These are phyloP conservation scores for Cordyceps javanica DNA, from an alignment of 2,329 filamentous ascomycete species.

Conservation along the genomic window DNA sequence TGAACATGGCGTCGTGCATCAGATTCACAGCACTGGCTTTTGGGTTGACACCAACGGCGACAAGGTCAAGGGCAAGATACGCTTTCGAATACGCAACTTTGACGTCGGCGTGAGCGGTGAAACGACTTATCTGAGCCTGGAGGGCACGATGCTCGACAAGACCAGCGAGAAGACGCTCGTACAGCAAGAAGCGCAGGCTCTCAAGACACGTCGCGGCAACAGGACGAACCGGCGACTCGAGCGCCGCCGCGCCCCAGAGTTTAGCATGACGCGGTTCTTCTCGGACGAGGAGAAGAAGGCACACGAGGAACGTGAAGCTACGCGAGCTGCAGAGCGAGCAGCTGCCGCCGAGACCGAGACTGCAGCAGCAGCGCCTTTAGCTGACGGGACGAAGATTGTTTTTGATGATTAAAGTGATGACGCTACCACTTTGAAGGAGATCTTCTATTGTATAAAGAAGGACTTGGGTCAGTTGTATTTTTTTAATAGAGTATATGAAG, in stretches of 20 bases:
- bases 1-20: slow-evolving; percentile 47
- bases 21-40: slow-evolving; percentile 56
- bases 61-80: slow-evolving; percentile 62
- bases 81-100: slow-evolving; percentile 77
- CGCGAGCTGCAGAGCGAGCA: not conserved
- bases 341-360: not conserved
- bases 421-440: slow-evolving; percentile 4
- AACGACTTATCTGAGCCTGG: slow-evolving; percentile 75
- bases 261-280: slow-evolving; percentile 51
- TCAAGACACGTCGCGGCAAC: slow-evolving; percentile 29
- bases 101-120: slow-evolving; percentile 71
- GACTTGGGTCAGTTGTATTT: not conserved
- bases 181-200: slow-evolving; percentile 38
- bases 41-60: slow-evolving; percentile 69
- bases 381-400: slow-evolving; percentile 10
- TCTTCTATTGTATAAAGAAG: not conserved
- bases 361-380: not conserved
- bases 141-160: slow-evolving; percentile 75
- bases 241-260: slow-evolving; percentile 41
- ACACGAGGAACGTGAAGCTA: slow-evolving; percentile 20
- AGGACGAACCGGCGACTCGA: slow-evolving; percentile 24
- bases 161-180: slow-evolving; percentile 57
- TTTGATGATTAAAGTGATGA: slow-evolving; percentile 11
- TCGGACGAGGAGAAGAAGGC: slow-evolving; percentile 41
- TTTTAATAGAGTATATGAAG: not conserved